These are phyloP conservation scores for Penicillium concentricum DNA, from an alignment of 2,329 filamentous ascomycete species.

Conservation along the genomic window DNA sequence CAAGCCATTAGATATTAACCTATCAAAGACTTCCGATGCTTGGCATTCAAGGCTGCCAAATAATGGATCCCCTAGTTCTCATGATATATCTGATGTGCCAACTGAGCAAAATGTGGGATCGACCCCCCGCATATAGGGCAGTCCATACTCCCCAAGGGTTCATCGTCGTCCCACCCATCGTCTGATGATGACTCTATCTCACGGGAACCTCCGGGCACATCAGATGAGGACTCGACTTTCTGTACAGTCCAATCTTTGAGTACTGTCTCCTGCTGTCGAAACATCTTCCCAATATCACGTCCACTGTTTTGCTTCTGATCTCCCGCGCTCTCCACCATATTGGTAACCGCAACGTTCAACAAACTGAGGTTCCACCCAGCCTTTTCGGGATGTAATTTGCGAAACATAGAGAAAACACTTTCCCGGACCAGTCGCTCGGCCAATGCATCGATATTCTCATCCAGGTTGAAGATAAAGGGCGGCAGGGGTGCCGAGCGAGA, in stretches of 20 bases:
- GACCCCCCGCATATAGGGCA: slow-evolving; percentile 47
- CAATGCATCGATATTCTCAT: slow-evolving; percentile 57
- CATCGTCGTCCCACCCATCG: slow-evolving; percentile 35
- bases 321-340: slow-evolving; percentile 66
- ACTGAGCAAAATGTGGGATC: slow-evolving; percentile 52
- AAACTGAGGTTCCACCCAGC: slow-evolving; percentile 76
- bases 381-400: slow-evolving; percentile 67
- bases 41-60: slow-evolving; percentile 11
- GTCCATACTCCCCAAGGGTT: slow-evolving; percentile 28
- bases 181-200: slow-evolving; percentile 10
- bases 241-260: slow-evolving; percentile 65
- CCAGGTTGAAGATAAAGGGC: slow-evolving; percentile 67
- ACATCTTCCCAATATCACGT: slow-evolving; percentile 80
- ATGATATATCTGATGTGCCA: slow-evolving; percentile 53
- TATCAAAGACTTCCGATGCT: neutral
- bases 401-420: slow-evolving; percentile 68
- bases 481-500: slow-evolving; percentile 76
- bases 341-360: slow-evolving; percentile 82
- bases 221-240: slow-evolving; percentile 2
- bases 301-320: slow-evolving; percentile 58
- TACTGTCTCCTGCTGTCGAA: slow-evolving; percentile 68
- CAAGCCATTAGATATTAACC: neutral
- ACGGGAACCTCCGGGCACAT: neutral
- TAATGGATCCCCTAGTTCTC: neutral
- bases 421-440: slow-evolving; percentile 70